These are phyloP conservation scores for Neospermospora avenae DNA, from an alignment of 2,329 filamentous ascomycete species.

Conservation along the genomic window DNA sequence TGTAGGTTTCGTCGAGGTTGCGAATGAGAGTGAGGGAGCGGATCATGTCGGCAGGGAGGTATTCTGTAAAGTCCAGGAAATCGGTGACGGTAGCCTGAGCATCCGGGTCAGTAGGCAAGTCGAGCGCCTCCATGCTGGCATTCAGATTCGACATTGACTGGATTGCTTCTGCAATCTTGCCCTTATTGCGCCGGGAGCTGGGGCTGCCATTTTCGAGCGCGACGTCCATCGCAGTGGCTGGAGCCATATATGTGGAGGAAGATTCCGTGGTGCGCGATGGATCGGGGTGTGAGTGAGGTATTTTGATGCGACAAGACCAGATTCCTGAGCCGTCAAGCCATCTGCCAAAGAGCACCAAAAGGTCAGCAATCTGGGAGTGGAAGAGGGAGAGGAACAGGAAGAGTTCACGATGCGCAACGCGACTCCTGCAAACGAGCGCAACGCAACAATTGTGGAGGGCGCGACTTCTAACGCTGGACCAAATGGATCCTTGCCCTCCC, in stretches of 20 bases:
- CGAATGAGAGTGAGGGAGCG: constrained; percentile 64
- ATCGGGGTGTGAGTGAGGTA: constrained; percentile 24
- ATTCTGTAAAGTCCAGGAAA: constrained; percentile 62
- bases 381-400: no score
- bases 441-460: constrained; percentile 4
- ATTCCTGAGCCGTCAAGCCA: constrained; percentile 34
- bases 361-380: constrained; percentile 14
- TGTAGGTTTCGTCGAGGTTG: constrained; percentile 58
- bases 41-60: constrained; percentile 63
- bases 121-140: constrained; percentile 30
- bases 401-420: background rate
- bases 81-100: constrained; percentile 67
- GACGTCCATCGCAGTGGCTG: constrained; percentile 25
- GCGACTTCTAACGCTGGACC: constrained; percentile 4
- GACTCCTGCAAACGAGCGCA: no score
- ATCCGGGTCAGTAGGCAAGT: constrained; percentile 54
- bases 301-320: constrained; percentile 35
- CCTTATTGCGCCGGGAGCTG: constrained; percentile 31
- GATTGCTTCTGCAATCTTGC: constrained; percentile 33
- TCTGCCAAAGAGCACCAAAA: constrained; percentile 19
- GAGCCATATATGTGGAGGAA: constrained; percentile 18
- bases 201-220: constrained; percentile 28
- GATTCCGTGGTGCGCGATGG: constrained; percentile 8
- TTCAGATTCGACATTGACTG: constrained; percentile 33
- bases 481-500: constrained; percentile 1